Conservation (phyloP, 1,284 basidiomycete species). For the Xanthoconium separans region DNA sequence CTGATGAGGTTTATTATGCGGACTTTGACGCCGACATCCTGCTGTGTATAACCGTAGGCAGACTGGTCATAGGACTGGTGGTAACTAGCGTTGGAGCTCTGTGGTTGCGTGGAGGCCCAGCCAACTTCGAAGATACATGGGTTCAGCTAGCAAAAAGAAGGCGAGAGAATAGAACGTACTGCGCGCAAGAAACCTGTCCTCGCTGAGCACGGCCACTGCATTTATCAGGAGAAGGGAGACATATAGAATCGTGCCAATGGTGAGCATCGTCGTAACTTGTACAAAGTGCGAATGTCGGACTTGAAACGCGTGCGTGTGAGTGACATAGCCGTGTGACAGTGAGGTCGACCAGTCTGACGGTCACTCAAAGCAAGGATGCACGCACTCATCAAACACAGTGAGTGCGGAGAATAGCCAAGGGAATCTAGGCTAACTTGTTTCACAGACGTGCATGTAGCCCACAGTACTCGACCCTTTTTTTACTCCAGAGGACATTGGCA, state of each 20-base stretch:
- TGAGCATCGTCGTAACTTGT: conserved; percentile 43
- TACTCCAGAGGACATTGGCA: conserved; percentile 35
- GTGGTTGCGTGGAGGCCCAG: conserved; percentile 77
- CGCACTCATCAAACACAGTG: conserved; percentile 27
- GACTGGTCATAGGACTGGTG: conserved; percentile 68
- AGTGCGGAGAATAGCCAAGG: neutral
- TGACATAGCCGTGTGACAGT: conserved; percentile 23
- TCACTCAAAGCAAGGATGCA: conserved; percentile 31
- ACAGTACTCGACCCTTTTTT: conserved; percentile 7
- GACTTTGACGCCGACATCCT: conserved; percentile 77
- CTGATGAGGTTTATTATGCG: conserved; percentile 89
- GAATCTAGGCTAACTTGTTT: conserved; percentile 2
- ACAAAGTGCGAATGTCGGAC: conserved; percentile 1
- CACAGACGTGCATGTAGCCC: conserved; percentile 12
- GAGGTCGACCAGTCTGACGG: neutral
- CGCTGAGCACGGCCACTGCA: conserved; percentile 90
- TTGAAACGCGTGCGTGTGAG: no score
- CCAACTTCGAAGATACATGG: conserved; percentile 62
- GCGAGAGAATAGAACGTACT: conserved; percentile 55
- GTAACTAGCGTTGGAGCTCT: conserved; percentile 54
- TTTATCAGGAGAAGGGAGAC: conserved; percentile 84
- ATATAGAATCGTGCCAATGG: conserved; percentile 69
- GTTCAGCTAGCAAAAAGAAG: conserved; percentile 5
- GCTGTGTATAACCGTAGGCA: conserved; percentile 49
- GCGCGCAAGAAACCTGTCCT: conserved; percentile 91